phyloP scores from a whole-genome alignment of 2,329 filamentous ascomycete genomes.

The Stachybotrys echinatus region DNA sequence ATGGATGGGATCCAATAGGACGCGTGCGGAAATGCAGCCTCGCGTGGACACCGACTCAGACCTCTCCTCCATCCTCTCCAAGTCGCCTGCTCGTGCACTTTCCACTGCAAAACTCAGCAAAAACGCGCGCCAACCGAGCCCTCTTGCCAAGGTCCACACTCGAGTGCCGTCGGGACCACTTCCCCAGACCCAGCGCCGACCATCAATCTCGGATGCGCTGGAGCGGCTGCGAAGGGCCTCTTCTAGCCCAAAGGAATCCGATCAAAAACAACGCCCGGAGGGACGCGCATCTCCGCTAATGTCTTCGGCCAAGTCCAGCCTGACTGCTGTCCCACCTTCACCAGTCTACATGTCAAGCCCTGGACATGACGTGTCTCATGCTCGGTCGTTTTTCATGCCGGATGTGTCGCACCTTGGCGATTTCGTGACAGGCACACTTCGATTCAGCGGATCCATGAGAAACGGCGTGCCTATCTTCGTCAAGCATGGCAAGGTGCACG shows the following conservation, averaged over 20 bases:
- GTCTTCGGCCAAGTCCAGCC: conserved; percentile 34
- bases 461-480: conserved; percentile 53
- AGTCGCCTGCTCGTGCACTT: conserved; percentile 25
- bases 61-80: conserved; percentile 37
- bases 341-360: conserved; percentile 27
- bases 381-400: conserved; percentile 49
- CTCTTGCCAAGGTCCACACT: conserved; percentile 29
- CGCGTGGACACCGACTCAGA: conserved; percentile 49
- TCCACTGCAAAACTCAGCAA: conserved; percentile 19
- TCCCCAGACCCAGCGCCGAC: conserved; percentile 15
- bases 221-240: conserved; percentile 29
- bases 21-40: conserved; percentile 47
- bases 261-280: conserved; percentile 14
- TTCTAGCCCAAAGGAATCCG: conserved; percentile 19
- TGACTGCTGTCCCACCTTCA: conserved; percentile 35
- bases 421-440: conserved; percentile 50
- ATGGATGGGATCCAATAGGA: conserved; percentile 33
- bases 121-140: conserved; percentile 27
- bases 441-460: conserved; percentile 42
- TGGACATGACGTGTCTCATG: conserved; percentile 33
- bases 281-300: conserved; percentile 24
- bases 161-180: conserved; percentile 21
- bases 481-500: conserved; percentile 46
- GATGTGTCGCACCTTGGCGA: conserved; percentile 51
- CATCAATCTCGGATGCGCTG: conserved; percentile 27